A percentile compares a stretch with the other conserved stretches of the same genome.
Evolutionary conservation across 1,139 yeast species (phyloP).

Genomic region (Sugiyamaella japonica): DNA sequence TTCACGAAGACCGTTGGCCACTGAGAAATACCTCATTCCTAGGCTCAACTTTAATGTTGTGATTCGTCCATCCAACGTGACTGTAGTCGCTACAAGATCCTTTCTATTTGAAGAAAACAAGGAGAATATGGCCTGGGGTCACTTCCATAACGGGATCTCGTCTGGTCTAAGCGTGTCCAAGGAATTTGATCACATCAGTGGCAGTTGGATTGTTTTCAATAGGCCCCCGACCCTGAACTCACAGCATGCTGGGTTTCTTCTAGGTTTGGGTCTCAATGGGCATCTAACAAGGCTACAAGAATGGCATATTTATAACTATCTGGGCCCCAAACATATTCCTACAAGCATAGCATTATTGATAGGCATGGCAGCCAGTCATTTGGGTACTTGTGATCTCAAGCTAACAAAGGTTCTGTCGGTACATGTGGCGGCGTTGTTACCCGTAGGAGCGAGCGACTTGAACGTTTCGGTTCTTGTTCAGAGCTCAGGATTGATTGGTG

Average conservation of each 20-base stretch:
- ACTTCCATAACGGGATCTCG: slow-evolving; percentile 89
- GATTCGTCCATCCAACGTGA: slow-evolving; percentile 67
- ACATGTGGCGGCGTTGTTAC: slow-evolving; percentile 88
- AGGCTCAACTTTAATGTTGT: slow-evolving; percentile 67
- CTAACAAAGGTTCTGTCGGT: slow-evolving; percentile 89
- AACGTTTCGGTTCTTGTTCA: slow-evolving; percentile 84
- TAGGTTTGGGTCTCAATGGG: slow-evolving; percentile 91
- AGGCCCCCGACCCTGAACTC: slow-evolving; percentile 70
- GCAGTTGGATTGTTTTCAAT: slow-evolving; percentile 91
- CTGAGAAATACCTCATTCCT: slow-evolving; percentile 83
- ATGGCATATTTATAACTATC: slow-evolving; percentile 93
- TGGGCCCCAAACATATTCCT: slow-evolving; percentile 84
- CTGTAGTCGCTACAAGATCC: slow-evolving; percentile 60
- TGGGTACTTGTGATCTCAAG: slow-evolving; percentile 82
- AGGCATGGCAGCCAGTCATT: slow-evolving; percentile 90
- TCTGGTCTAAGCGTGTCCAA: slow-evolving; percentile 77
- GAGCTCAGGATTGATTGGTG: slow-evolving; percentile 87
- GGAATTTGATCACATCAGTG: slow-evolving; percentile 70
- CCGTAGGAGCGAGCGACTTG: slow-evolving; percentile 86
- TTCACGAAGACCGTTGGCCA: slow-evolving; percentile 72
- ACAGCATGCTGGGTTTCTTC: slow-evolving; percentile 92
- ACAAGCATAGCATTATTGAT: slow-evolving; percentile 84
- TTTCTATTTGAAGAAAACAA: slow-evolving; percentile 51
- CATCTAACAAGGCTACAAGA: slow-evolving; percentile 82
- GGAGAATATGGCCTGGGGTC: slow-evolving; percentile 72